phyloP scores from a whole-genome alignment of 768 basidiomycete species.

The Pisolithus microcarpus region DNA sequence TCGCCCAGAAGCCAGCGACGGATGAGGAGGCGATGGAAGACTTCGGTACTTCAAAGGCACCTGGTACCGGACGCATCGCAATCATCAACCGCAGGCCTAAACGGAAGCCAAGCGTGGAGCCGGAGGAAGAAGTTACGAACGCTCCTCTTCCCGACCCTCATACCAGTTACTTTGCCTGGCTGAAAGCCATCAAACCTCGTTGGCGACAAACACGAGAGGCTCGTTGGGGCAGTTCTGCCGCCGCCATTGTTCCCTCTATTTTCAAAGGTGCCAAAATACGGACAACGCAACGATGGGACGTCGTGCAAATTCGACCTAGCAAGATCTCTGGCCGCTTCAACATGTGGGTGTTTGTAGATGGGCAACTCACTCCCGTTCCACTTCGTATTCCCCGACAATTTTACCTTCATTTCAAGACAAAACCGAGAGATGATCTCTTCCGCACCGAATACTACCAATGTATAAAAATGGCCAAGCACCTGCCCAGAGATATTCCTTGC shows the following conservation, averaged over 20 bases:
- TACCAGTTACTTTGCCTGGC: constrained; percentile 66
- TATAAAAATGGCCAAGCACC: constrained; percentile 65
- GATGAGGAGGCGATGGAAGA: constrained; percentile 58
- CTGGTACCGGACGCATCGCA: constrained; percentile 38
- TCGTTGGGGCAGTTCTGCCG: constrained; percentile 34
- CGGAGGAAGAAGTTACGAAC: constrained; percentile 19
- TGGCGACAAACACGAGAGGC: constrained; percentile 64
- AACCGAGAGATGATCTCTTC: constrained; percentile 61
- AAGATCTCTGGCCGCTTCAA: constrained; percentile 74
- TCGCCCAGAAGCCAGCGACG: constrained; percentile 8
- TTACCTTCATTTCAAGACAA: constrained; percentile 81
- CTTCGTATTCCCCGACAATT: constrained; percentile 88
- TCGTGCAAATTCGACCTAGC: constrained; percentile 82
- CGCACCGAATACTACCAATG: constrained; percentile 58
- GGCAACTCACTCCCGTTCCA: constrained; percentile 69
- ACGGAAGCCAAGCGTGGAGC: constrained; percentile 38
- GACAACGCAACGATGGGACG: constrained; percentile 76
- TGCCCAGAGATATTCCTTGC: constrained; percentile 75
- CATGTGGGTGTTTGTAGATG: constrained; percentile 82
- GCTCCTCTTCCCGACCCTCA: constrained; percentile 55
- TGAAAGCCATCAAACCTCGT: constrained; percentile 64
- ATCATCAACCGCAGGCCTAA: constrained; percentile 45
- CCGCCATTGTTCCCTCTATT: constrained; percentile 59
- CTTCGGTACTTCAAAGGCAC: constrained; percentile 24
- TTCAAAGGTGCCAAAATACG: constrained; percentile 57